These are phyloP conservation scores for Fusarium sp. DNA, from an alignment of 2,329 filamentous ascomycete genomes.

Conservation along the genomic window DNA sequence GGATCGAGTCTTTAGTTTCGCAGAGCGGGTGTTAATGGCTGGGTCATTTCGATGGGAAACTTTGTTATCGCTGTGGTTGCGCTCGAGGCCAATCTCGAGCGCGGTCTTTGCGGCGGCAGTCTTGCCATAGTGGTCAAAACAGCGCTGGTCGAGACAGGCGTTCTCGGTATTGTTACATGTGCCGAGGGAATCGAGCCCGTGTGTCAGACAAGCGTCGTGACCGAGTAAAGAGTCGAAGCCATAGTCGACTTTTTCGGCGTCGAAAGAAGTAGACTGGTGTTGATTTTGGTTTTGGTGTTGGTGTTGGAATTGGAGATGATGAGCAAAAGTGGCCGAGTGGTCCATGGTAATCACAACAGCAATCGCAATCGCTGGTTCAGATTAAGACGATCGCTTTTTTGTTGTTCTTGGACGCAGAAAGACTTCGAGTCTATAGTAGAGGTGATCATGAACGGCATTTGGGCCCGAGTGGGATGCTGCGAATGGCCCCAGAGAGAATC, in stretches of 20 bases:
- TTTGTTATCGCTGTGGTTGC: slow-evolving; percentile 18
- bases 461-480: slow-evolving; percentile 41
- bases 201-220: slow-evolving; percentile 43
- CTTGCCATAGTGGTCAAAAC: slow-evolving; percentile 45
- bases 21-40: slow-evolving; percentile 12
- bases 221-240: slow-evolving; percentile 49
- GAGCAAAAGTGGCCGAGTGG: slow-evolving; percentile 42
- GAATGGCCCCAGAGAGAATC: slow-evolving; percentile 33
- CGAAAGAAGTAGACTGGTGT: slow-evolving; percentile 40
- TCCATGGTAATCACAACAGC: slow-evolving; percentile 36
- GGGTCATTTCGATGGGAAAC: slow-evolving; percentile 10
- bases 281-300: slow-evolving; percentile 21
- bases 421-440: slow-evolving; percentile 11
- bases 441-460: slow-evolving; percentile 26
- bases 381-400: slow-evolving; percentile 23
- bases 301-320: slow-evolving; percentile 31
- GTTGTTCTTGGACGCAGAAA: slow-evolving; percentile 7
- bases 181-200: slow-evolving; percentile 47
- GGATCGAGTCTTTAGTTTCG: slow-evolving; percentile 27
- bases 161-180: slow-evolving; percentile 52
- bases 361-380: slow-evolving; percentile 21
- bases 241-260: slow-evolving; percentile 49
- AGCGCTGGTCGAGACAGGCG: slow-evolving; percentile 51
- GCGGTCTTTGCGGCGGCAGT: slow-evolving; percentile 25
- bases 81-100: slow-evolving; percentile 38